Evolutionary conservation across 2,329 filamentous ascomycete species (phyloP).

Genomic region (Aureobasidium mangrovei): DNA sequence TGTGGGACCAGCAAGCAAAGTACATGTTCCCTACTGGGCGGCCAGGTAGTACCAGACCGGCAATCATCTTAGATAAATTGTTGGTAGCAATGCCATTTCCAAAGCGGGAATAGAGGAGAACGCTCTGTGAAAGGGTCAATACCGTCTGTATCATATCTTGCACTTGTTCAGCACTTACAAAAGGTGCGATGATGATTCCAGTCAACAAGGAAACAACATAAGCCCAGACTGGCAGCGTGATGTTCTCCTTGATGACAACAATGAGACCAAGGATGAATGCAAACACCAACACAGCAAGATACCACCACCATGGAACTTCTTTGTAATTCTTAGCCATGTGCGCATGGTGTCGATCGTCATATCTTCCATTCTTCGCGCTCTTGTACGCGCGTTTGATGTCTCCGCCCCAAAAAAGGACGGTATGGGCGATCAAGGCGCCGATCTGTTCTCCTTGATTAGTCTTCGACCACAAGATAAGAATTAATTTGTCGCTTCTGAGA

Average conservation of each 20-base stretch:
- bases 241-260: slow-evolving; percentile 24
- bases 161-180: slow-evolving; percentile 22
- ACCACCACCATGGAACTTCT: slow-evolving; percentile 37
- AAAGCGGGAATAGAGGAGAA: slow-evolving; percentile 43
- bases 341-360: slow-evolving; percentile 44
- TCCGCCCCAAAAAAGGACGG: slow-evolving; percentile 46
- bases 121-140: slow-evolving; percentile 28
- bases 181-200: slow-evolving; percentile 37
- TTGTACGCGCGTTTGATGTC: slow-evolving; percentile 43
- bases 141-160: not conserved
- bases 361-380: slow-evolving; percentile 35
- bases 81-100: slow-evolving; percentile 52
- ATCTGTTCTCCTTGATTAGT: slow-evolving; percentile 27
- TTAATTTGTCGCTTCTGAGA: not conserved
- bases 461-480: not conserved
- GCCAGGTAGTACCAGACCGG: slow-evolving; percentile 43
- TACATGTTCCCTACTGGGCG: slow-evolving; percentile 50
- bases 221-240: slow-evolving; percentile 27
- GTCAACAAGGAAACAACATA: slow-evolving; percentile 23
- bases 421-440: slow-evolving; percentile 46
- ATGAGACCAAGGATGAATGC: slow-evolving; percentile 25
- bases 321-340: slow-evolving; percentile 47
- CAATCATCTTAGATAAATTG: slow-evolving; percentile 50
- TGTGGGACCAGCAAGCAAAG: slow-evolving; percentile 52
- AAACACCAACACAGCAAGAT: slow-evolving; percentile 22